Percentiles rank a stretch among this genome's conserved stretches.
Conservation (phyloP, 2,329 filamentous ascomycete species). For the Pseudovirgaria hyperparasitica region DNA sequence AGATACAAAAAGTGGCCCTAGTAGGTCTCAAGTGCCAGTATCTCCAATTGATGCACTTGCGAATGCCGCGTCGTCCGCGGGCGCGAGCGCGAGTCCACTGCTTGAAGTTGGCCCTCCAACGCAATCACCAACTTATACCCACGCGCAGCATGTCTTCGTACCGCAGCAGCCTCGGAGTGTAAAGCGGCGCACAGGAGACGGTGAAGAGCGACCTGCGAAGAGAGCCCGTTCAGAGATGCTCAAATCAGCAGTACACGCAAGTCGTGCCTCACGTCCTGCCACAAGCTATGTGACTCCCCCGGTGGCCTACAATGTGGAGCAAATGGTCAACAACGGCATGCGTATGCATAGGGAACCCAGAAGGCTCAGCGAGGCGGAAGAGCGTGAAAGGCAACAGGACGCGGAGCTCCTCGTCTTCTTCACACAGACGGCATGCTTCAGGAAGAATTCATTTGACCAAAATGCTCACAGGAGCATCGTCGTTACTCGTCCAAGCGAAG, state of each 20-base stretch:
- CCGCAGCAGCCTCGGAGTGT: too few species aligned
- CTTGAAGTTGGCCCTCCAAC: background rate
- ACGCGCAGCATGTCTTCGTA: too few species aligned
- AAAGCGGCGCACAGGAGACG: too few species aligned
- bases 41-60: slow-evolving; percentile 32
- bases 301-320: slow-evolving; percentile 23
- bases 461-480: too few species aligned
- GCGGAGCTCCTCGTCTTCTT: too few species aligned
- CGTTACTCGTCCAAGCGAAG: too few species aligned
- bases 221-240: slow-evolving; percentile 47
- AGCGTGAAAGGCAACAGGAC: too few species aligned
- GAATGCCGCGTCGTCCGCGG: slow-evolving; percentile 26
- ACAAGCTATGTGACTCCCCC: slow-evolving; percentile 30
- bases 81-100: slow-evolving; percentile 18
- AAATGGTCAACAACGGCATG: slow-evolving; percentile 21
- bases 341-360: slow-evolving; percentile 16
- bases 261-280: slow-evolving; percentile 27
- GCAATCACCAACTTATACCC: background rate
- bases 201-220: slow-evolving; percentile 42
- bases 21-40: too few species aligned
- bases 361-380: too few species aligned
- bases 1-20: too few species aligned
- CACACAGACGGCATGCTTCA: too few species aligned
- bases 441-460: too few species aligned
- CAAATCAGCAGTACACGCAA: slow-evolving; percentile 28